Conservation (phyloP, 257 asterid genomes). For the Agastache rugosa region DNA sequence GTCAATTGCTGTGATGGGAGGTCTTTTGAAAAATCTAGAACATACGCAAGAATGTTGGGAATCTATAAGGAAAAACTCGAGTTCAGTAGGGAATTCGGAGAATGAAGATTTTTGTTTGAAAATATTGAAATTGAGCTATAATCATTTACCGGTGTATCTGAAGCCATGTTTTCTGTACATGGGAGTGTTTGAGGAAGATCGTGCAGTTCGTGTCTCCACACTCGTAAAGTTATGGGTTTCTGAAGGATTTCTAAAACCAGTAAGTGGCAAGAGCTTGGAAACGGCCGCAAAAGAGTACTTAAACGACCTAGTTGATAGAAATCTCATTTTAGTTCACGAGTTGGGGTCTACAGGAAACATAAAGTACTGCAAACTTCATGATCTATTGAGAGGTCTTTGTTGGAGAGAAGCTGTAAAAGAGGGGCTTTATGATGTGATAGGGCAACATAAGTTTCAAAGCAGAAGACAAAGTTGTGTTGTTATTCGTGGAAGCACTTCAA, state of each 20-base stretch:
- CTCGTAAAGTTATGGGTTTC: background rate
- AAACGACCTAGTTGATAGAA: background rate
- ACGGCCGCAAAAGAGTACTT: background rate
- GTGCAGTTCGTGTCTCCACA: background rate
- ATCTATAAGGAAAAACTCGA: background rate
- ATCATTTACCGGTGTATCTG: background rate
- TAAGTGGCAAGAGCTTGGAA: background rate
- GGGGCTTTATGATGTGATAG: background rate
- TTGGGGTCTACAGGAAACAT: background rate
- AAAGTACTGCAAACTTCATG: background rate
- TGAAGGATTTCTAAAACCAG: background rate
- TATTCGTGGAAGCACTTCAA: background rate
- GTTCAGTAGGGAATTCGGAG: background rate
- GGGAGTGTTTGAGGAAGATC: constrained; percentile 20
- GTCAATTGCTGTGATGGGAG: constrained; percentile 21
- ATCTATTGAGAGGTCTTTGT: background rate
- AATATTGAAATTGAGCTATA: constrained; percentile 8
- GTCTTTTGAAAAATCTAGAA: background rate
- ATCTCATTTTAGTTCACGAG: background rate
- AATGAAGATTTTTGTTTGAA: background rate
- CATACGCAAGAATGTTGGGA: background rate
- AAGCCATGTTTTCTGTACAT: constrained; percentile 7
- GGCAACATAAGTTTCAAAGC: background rate
- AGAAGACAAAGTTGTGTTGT: background rate
- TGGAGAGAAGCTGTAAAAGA: background rate